A percentile compares a stretch with the other conserved stretches of the same genome.
These are phyloP conservation scores for Melampsora medusae DNA, from an alignment of 1,284 basidiomycete genomes.

Conservation along the genomic window DNA sequence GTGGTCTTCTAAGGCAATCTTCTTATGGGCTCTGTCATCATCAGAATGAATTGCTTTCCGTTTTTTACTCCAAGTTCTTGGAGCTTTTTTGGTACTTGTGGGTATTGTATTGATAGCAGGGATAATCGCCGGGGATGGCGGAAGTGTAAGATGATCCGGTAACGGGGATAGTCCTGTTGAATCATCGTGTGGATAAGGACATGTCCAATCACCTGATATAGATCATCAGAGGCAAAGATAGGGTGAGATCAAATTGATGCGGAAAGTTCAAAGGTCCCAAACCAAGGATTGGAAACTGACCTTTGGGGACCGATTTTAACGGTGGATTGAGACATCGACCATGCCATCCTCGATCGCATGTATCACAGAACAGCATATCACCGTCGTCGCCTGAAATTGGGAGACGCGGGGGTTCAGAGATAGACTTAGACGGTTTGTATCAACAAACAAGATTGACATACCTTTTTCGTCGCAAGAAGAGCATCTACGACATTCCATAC, in stretches of 20 bases:
- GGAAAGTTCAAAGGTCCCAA: neutral
- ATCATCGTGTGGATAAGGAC: slow-evolving; percentile 27
- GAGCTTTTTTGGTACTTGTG: no score
- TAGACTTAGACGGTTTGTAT: neutral
- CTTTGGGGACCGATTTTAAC: slow-evolving; percentile 25
- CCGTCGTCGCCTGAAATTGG: slow-evolving; percentile 28
- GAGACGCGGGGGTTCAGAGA: neutral
- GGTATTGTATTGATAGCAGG: neutral
- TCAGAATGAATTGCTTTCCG: slow-evolving; percentile 3
- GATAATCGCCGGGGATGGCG: neutral
- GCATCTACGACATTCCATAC: slow-evolving; percentile 41
- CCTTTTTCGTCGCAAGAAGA: slow-evolving; percentile 35
- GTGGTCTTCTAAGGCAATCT: no score
- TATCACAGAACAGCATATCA: slow-evolving; percentile 29
- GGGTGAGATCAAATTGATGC: neutral
- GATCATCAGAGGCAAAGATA: neutral
- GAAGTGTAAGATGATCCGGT: slow-evolving; percentile 22
- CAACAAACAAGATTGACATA: neutral
- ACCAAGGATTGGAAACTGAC: neutral
- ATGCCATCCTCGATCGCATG: slow-evolving; percentile 42
- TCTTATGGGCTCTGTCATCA: slow-evolving; percentile 11
- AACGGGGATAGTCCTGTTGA: slow-evolving; percentile 13
- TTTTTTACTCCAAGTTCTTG: no score
- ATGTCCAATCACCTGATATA: slow-evolving; percentile 36
- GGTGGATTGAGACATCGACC: slow-evolving; percentile 33